phyloP scores from a whole-genome alignment of 2,329 filamentous ascomycete genomes.

The Diaporthe aspalathi region DNA sequence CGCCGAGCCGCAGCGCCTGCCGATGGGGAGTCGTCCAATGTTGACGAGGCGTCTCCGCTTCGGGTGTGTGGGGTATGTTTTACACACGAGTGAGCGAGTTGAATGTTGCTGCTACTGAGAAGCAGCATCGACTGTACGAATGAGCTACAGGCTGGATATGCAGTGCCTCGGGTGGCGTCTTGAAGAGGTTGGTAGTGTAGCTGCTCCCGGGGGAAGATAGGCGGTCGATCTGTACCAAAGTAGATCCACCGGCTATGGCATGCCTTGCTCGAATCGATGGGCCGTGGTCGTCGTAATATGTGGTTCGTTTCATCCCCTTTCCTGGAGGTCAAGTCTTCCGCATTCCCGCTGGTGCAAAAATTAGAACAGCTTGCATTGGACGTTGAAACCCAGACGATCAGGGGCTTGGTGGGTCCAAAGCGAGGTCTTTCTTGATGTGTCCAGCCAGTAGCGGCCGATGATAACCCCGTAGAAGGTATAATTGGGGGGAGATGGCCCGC shows the following conservation, averaged over 20 bases:
- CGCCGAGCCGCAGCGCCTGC: constrained; percentile 19
- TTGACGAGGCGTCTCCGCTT: neutral
- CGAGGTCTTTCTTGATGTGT: neutral
- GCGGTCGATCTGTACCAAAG: neutral
- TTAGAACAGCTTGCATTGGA: constrained; percentile 26
- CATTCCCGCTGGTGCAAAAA: constrained; percentile 19
- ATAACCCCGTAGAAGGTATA: neutral
- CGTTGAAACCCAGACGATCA: constrained; percentile 17
- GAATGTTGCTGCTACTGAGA: neutral
- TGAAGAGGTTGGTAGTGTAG: neutral
- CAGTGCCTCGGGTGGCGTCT: too few relatives aligned
- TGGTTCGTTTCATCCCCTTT: constrained; percentile 36
- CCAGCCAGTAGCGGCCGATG: neutral
- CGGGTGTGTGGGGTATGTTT: neutral
- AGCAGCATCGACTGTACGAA: neutral
- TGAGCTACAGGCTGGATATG: neutral
- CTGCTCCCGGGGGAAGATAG: too few relatives aligned
- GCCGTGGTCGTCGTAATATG: constrained; percentile 16
- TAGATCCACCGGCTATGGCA: neutral
- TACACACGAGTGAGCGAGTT: neutral
- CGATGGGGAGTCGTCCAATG: neutral
- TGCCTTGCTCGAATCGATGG: constrained; percentile 22
- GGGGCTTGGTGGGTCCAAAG: constrained; percentile 16
- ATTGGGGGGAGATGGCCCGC: constrained; percentile 17
- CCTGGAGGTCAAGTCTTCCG: constrained; percentile 14